phyloP scores from a whole-genome alignment of 768 basidiomycete genomes.

The Dictyophora rubrovolvata region DNA sequence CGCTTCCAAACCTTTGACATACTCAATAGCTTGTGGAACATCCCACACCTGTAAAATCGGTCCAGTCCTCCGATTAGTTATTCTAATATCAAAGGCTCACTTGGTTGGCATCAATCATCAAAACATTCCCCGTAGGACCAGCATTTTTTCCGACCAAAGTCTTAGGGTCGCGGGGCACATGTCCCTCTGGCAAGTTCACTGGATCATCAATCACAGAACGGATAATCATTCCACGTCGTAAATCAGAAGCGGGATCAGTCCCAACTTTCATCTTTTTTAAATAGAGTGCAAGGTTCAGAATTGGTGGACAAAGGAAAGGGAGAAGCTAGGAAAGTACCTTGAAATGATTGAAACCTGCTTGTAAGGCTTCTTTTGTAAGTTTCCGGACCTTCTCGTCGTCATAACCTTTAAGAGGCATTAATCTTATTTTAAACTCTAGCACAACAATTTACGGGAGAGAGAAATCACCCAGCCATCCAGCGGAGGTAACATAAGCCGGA shows the following conservation, averaged over 20 bases:
- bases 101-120: constrained; percentile 98
- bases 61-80: background rate
- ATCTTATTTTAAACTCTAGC: background rate
- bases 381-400: constrained; percentile 83
- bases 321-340: constrained; percentile 34
- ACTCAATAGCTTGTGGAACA: constrained; percentile 85
- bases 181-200: constrained; percentile 56
- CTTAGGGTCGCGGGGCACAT: constrained; percentile 47
- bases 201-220: constrained; percentile 94
- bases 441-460: background rate
- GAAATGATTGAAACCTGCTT: constrained; percentile 93
- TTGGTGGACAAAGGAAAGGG: background rate
- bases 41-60: constrained; percentile 55
- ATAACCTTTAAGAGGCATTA: constrained; percentile 47
- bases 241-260: constrained; percentile 66
- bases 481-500: constrained; percentile 89
- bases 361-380: constrained; percentile 78
- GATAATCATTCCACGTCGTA: constrained; percentile 81
- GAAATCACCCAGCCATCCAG: constrained; percentile 72
- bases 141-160: constrained; percentile 83
- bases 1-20: constrained; percentile 66
- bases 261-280: constrained; percentile 77
- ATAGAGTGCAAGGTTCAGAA: no score
- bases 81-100: constrained; percentile 5
- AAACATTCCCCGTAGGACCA: constrained; percentile 84